Percentiles rank a stretch among this genome's conserved stretches.
phyloP scores from a whole-genome alignment of 106 monocot genomes.

The Dendrobium officinale region DNA sequence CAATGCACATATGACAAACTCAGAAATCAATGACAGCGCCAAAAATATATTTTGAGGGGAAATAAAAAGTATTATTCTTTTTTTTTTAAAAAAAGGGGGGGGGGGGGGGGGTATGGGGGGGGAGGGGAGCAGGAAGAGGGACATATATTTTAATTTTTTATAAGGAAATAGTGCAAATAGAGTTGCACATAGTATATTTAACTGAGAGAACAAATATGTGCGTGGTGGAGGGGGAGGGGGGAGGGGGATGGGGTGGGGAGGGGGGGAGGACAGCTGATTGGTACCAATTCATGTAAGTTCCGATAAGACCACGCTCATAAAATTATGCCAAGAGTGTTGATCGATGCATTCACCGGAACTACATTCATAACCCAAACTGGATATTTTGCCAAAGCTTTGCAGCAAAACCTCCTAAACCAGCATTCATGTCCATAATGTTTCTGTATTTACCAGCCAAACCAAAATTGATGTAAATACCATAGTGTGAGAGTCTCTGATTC shows the following conservation, averaged over 20 bases:
- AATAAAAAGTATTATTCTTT: too few species aligned
- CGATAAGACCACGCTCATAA: conserved; percentile 86
- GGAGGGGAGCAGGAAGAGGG: too few species aligned
- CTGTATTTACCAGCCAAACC: conserved; percentile 41
- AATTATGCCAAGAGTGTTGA: conserved; percentile 68
- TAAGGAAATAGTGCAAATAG: too few species aligned
- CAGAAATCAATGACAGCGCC: neutral
- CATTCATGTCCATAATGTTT: conserved; percentile 97
- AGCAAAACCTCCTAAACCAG: conserved; percentile 82
- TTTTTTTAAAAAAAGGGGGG: too few species aligned
- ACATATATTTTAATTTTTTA: too few species aligned
- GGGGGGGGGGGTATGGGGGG: too few species aligned
- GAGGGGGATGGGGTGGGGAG: too few species aligned
- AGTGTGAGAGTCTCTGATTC: conserved; percentile 46
- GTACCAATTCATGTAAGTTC: conserved; percentile 94
- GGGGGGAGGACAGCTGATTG: neutral
- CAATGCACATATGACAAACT: conserved; percentile 8
- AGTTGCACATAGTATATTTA: too few species aligned
- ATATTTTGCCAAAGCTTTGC: conserved; percentile 57
- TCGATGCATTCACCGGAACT: conserved; percentile 36
- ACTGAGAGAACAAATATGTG: too few species aligned
- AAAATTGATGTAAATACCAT: conserved; percentile 32
- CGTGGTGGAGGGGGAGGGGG: too few species aligned
- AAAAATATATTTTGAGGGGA: too few species aligned
- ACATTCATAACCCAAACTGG: conserved; percentile 98